These are phyloP conservation scores for Planoprotostelium fungivorum DNA, from an alignment of 78 protist species.

Conservation along the genomic window DNA sequence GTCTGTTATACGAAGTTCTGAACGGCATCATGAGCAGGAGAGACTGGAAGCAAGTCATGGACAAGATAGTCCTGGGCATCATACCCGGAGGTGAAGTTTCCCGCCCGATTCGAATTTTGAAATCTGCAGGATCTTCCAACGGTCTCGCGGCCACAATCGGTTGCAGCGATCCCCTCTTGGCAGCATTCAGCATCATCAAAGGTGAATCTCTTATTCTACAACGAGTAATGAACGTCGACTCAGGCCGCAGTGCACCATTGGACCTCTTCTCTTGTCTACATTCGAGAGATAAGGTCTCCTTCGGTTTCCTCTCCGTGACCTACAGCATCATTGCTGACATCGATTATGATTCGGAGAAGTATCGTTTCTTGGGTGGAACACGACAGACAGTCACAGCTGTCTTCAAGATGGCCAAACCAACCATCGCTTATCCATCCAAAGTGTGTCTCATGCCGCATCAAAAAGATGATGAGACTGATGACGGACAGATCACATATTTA, in stretches of 20 bases:
- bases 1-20: constrained; percentile 15
- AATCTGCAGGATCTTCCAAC: not conserved
- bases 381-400: not conserved
- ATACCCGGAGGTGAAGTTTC: constrained; percentile 11
- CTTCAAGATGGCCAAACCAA: not conserved
- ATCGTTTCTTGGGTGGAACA: not conserved
- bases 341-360: not conserved
- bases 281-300: not conserved
- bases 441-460: not conserved
- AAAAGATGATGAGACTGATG: not conserved
- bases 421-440: not conserved
- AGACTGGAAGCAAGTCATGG: constrained; percentile 17
- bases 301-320: not conserved
- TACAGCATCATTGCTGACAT: not conserved
- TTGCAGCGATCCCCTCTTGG: not conserved
- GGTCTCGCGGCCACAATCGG: not conserved
- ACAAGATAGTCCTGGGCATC: not conserved
- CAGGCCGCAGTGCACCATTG: not conserved
- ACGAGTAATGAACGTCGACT: not conserved
- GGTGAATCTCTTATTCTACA: not conserved
- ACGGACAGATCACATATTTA: not conserved
- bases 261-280: not conserved
- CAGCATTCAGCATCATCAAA: not conserved
- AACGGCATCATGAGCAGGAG: constrained; percentile 12
- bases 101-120: not conserved